A percentile compares a stretch with the other conserved stretches of the same genome.
Evolutionary conservation across 164 flowering plant genomes (phyloP).

Genomic region (Nymphaea colorata): DNA sequence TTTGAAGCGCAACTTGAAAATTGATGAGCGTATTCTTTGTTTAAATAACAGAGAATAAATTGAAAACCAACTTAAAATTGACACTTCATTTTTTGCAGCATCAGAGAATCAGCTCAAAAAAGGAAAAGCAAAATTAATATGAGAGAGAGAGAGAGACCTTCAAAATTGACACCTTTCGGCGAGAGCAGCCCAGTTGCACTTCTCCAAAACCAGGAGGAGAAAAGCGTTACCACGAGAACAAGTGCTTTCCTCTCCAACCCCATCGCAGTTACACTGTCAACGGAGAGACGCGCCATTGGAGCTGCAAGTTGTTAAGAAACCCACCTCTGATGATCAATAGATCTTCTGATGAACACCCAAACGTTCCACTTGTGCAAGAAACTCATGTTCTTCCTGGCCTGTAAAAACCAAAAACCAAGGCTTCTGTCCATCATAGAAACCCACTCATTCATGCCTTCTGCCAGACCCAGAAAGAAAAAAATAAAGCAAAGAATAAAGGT

Average conservation of each 20-base stretch:
- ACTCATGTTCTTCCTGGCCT: too few relatives aligned
- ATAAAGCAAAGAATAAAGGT: background rate
- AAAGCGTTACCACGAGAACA: constrained; percentile 17
- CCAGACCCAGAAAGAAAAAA: constrained; percentile 21
- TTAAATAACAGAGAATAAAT: background rate
- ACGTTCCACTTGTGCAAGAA: too few relatives aligned
- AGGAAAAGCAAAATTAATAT: constrained; percentile 6
- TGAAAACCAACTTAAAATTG: background rate
- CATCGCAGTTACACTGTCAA: constrained; percentile 16
- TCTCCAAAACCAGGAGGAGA: constrained; percentile 27
- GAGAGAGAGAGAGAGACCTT: constrained; percentile 40
- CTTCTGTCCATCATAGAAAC: constrained; percentile 16
- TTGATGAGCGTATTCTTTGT: background rate
- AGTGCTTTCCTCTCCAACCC: constrained; percentile 18
- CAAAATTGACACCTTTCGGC: constrained; percentile 87
- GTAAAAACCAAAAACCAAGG: too few relatives aligned
- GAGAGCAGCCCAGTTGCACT: constrained; percentile 54
- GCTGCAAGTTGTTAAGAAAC: too few relatives aligned
- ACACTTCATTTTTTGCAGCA: too few relatives aligned
- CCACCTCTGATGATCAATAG: too few relatives aligned
- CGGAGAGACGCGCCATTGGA: too few relatives aligned
- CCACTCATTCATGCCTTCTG: constrained; percentile 18
- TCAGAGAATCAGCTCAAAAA: too few relatives aligned
- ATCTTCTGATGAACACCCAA: too few relatives aligned
- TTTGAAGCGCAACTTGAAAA: background rate